phyloP scores from a whole-genome alignment of 768 basidiomycete genomes.

The Panaeolus papilionaceus region DNA sequence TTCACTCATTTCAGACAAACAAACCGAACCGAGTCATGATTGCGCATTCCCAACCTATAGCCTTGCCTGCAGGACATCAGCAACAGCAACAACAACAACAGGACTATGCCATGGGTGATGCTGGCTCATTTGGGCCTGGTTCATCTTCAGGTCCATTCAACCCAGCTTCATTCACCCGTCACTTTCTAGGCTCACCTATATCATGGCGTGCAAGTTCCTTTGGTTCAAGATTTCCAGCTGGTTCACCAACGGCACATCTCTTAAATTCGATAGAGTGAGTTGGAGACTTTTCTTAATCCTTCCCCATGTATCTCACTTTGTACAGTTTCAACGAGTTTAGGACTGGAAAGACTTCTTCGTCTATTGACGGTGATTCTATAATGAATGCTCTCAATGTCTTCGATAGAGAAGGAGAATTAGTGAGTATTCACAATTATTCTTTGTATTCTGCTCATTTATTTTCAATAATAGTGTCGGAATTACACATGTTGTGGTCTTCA shows the following conservation, averaged over 20 bases:
- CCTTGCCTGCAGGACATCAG: conserved; percentile 38
- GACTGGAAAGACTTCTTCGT: conserved; percentile 48
- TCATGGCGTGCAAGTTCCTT: conserved; percentile 76
- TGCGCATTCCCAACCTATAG: conserved; percentile 51
- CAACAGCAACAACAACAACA: conserved; percentile 16
- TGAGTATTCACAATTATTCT: conserved; percentile 40
- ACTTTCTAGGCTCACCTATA: conserved; percentile 74
- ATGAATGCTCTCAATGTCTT: conserved; percentile 71
- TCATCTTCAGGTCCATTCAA: conserved; percentile 59
- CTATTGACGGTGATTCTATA: conserved; percentile 66
- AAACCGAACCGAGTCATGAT: conserved; percentile 24
- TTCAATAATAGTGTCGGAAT: conserved; percentile 67
- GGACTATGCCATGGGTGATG: conserved; percentile 49
- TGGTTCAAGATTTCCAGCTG: conserved; percentile 66
- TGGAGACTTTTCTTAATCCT: neutral
- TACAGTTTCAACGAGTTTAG: conserved; percentile 40
- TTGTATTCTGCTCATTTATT: neutral
- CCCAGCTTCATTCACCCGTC: conserved; percentile 68
- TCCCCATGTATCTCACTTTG: conserved; percentile 5
- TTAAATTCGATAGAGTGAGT: conserved; percentile 72
- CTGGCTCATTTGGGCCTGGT: conserved; percentile 54
- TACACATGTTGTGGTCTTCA: conserved; percentile 90
- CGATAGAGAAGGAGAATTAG: conserved; percentile 76
- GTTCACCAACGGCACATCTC: conserved; percentile 66
- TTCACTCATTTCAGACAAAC: no score